Evolutionary conservation across 2,329 filamentous ascomycete species (phyloP), one percentile per base, ranked within the genome.

Genomic region (Nothomitra cinnamomea): DNA sequence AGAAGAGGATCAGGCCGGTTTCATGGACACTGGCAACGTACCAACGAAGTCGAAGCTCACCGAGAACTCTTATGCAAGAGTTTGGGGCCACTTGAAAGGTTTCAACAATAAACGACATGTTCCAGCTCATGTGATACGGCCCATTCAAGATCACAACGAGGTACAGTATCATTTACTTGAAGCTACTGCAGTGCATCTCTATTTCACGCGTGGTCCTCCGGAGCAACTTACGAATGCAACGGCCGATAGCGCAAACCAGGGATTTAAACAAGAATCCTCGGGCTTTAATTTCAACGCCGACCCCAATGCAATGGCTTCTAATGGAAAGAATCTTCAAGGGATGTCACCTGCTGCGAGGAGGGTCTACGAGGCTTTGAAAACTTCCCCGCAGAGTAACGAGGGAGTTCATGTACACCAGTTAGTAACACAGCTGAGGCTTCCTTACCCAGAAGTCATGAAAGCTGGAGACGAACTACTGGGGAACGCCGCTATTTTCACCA

Each of bases 91-190:
- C 54, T 73, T 96, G 62, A 92, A 88, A 70, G 77, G 75, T 53
- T 94, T 94, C 70, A 83, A 83, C 65, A 84, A 84, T 68, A 92
- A 89, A 72, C 78, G 83, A 57, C 83, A 88, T 66, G 76, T 98
- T 53, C 81, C 78, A 57, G 84, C 87, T 42, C 83, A 89, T 67
- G 79, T 85, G 61, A 82, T 98, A 58, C 82, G 88, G 53, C 81
- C 85, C 2, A 72, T 96, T 53, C 72, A 76, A 54, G 85, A 95
- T 67, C 83, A 83, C 71, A 95, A 98, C 71, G 92, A 98, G 74
- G 78, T 96, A 65, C 84, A 83, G 65, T 94, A 87, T 66, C 92
- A 96, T 69, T 70, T 95, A 59, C 79, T 98, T 53, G 90, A 98
- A 70, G 83, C 87, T 24, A 86, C 88, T 4, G 85, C 84, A 55